Conservation (phyloP, 2,329 filamentous ascomycete species). For the Cryphonectria japonica region DNA sequence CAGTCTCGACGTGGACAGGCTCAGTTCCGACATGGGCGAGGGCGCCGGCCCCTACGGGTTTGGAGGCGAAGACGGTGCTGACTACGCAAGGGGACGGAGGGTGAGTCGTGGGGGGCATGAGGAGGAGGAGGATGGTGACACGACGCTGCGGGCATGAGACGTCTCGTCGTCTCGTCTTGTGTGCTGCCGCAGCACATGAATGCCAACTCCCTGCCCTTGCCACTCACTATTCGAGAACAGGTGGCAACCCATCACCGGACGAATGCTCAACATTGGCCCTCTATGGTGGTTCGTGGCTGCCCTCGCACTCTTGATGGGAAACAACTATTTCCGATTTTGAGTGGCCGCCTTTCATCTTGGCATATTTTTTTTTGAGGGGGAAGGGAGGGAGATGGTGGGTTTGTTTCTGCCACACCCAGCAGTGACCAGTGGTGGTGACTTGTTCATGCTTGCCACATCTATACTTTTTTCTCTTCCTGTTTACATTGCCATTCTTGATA, state of each 20-base stretch:
- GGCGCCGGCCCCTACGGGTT: conserved; percentile 23
- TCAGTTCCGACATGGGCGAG: conserved; percentile 34
- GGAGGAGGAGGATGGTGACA: conserved; percentile 18
- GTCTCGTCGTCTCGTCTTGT: neutral
- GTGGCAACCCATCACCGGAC: neutral
- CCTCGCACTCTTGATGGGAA: neutral
- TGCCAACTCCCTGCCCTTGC: neutral
- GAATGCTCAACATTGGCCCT: neutral
- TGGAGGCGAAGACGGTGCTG: neutral
- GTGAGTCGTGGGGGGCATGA: conserved; percentile 2
- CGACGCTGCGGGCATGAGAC: conserved; percentile 15
- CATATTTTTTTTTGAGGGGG: neutral
- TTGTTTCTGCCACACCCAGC: neutral
- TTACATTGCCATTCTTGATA: conserved; percentile 14
- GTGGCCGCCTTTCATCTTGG: neutral
- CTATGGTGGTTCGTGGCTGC: neutral
- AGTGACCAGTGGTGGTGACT: neutral
- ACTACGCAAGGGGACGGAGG: neutral
- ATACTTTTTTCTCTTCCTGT: neutral
- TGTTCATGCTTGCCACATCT: neutral
- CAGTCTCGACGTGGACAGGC: conserved; percentile 47
- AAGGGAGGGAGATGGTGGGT: no score
- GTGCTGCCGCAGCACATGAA: neutral
- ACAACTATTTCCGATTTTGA: neutral
- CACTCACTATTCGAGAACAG: neutral